A percentile compares a stretch with the other conserved stretches of the same genome.
Conservation (phyloP, 2,329 filamentous ascomycete species). For the Neurospora sp. region DNA sequence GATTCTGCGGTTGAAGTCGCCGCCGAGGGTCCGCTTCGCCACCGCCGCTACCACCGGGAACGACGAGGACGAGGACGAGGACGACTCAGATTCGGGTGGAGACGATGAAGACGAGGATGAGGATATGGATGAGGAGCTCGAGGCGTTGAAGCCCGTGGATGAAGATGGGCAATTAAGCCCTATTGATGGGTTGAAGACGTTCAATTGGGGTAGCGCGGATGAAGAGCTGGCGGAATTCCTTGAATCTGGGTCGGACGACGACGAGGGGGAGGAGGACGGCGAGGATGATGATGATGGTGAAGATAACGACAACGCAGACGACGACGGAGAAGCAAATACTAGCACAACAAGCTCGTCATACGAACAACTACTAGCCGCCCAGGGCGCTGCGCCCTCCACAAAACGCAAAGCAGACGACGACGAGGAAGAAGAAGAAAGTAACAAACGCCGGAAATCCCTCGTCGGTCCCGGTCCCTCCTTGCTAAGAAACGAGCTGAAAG, state of each 20-base stretch:
- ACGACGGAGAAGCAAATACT: background rate
- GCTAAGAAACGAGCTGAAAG: background rate
- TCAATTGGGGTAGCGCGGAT: slow-evolving; percentile 55
- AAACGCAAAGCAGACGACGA: slow-evolving; percentile 1
- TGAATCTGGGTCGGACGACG: slow-evolving; percentile 41
- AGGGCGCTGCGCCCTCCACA: background rate
- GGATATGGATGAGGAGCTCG: slow-evolving; percentile 29
- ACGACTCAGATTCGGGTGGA: slow-evolving; percentile 9
- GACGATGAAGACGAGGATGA: slow-evolving; percentile 29
- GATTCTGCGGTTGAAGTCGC: slow-evolving; percentile 19
- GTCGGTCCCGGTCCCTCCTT: background rate
- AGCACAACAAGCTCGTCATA: background rate
- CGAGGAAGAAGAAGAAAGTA: slow-evolving; percentile 11
- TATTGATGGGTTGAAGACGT: slow-evolving; percentile 44
- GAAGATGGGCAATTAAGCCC: slow-evolving; percentile 37
- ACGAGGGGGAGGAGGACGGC: slow-evolving; percentile 28
- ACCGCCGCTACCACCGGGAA: slow-evolving; percentile 30
- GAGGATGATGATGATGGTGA: slow-evolving; percentile 22
- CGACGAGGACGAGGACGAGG: slow-evolving; percentile 22
- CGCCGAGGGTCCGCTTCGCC: slow-evolving; percentile 27
- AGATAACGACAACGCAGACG: slow-evolving; percentile 11
- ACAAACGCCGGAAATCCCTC: slow-evolving; percentile 2
- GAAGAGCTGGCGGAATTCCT: slow-evolving; percentile 71
- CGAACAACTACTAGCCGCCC: background rate
- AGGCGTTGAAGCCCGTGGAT: slow-evolving; percentile 39